Percentiles rank a stretch among this genome's conserved stretches.
These are phyloP conservation scores for Ocimum tenuiflorum DNA, from an alignment of 257 asterid genomes.

Conservation along the genomic window DNA sequence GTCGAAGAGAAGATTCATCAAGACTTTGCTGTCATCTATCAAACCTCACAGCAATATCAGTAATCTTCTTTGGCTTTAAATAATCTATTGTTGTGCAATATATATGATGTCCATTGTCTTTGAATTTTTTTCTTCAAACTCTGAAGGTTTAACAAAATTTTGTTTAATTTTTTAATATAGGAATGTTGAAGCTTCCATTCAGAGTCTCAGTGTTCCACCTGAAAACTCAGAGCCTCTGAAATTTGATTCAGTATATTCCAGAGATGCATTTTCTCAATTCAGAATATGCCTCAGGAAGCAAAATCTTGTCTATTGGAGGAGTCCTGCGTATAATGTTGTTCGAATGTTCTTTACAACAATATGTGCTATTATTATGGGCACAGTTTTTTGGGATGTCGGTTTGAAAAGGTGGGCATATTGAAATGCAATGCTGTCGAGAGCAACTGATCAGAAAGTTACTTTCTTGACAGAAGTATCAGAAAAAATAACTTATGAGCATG, in stretches of 20 bases:
- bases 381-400: slow-evolving; percentile 78
- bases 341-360: slow-evolving; percentile 66
- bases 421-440: background rate
- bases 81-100: background rate
- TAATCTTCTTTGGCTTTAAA: slow-evolving; percentile 20
- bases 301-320: slow-evolving; percentile 76
- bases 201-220: slow-evolving; percentile 49
- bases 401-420: slow-evolving; percentile 45
- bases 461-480: background rate
- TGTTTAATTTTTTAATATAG: slow-evolving; percentile 23
- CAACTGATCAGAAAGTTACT: background rate
- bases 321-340: slow-evolving; percentile 71
- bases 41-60: slow-evolving; percentile 56
- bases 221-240: slow-evolving; percentile 54
- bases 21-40: slow-evolving; percentile 59
- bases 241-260: slow-evolving; percentile 43
- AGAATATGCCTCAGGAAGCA: slow-evolving; percentile 69
- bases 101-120: background rate
- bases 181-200: slow-evolving; percentile 66
- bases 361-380: slow-evolving; percentile 64
- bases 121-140: background rate
- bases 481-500: background rate
- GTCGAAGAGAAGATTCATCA: slow-evolving; percentile 53
- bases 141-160: background rate
- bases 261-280: slow-evolving; percentile 51